These are phyloP conservation scores for Euphorbia lathyris DNA, from an alignment of 345 rosid genomes.

Conservation along the genomic window DNA sequence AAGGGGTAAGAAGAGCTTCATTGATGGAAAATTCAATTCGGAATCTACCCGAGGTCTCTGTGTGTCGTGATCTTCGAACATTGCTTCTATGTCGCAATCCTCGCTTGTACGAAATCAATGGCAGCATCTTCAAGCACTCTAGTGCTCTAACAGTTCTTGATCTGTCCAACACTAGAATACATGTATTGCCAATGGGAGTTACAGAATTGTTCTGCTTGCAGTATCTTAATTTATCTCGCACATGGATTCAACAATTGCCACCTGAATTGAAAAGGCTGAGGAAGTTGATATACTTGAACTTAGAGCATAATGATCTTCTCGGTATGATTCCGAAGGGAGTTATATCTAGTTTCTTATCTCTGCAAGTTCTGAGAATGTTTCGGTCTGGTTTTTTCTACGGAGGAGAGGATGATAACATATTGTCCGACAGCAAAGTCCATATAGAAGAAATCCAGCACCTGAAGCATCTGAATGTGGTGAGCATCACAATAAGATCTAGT, in stretches of 20 bases:
- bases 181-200: neutral
- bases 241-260: neutral
- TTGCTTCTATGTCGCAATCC: neutral
- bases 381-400: neutral
- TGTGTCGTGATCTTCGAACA: neutral
- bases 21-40: constrained; percentile 16
- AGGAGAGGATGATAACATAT: constrained; percentile 3
- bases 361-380: constrained; percentile 10
- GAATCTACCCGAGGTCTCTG: neutral
- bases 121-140: constrained; percentile 3
- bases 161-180: neutral
- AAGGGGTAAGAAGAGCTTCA: constrained; percentile 21
- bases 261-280: neutral
- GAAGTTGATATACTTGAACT: constrained; percentile 2
- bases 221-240: constrained; percentile 18
- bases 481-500: constrained; percentile 7
- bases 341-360: neutral
- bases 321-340: neutral
- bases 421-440: constrained; percentile 2
- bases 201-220: constrained; percentile 2
- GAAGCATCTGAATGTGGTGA: constrained; percentile 5
- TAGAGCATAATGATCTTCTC: constrained; percentile 1
- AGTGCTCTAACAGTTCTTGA: neutral
- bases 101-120: neutral
- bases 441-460: constrained; percentile 21